Percentiles rank a stretch among this genome's conserved stretches.
These are phyloP conservation scores for Colletotrichum musicola DNA, from an alignment of 2,329 filamentous ascomycete genomes.

Conservation along the genomic window DNA sequence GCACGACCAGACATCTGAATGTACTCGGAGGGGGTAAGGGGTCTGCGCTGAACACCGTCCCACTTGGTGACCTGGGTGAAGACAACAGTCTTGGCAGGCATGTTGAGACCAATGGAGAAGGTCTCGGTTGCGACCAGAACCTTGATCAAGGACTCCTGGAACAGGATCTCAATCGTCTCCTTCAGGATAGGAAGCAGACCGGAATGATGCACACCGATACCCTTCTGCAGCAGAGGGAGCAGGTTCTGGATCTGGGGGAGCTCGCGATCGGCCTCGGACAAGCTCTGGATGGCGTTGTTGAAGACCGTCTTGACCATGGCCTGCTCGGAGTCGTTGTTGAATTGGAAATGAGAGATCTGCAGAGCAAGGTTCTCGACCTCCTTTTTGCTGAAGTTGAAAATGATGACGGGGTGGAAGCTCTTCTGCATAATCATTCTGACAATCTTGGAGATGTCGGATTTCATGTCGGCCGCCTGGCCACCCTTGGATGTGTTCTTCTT, in stretches of 20 bases:
- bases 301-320: slow-evolving; percentile 96
- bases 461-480: slow-evolving; percentile 71
- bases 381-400: slow-evolving; percentile 99
- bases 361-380: slow-evolving; percentile 94
- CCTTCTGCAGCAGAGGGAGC: slow-evolving; percentile 86
- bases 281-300: slow-evolving; percentile 88
- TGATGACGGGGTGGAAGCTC: slow-evolving; percentile 97
- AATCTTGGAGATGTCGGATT: slow-evolving; percentile 94
- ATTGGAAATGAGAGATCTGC: slow-evolving; percentile 86
- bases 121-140: slow-evolving; percentile 98
- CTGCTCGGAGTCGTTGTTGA: slow-evolving; percentile 97
- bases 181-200: slow-evolving; percentile 95
- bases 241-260: slow-evolving; percentile 93
- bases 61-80: slow-evolving; percentile 98
- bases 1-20: slow-evolving; percentile 99
- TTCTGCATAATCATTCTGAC: slow-evolving; percentile 99
- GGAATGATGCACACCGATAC: slow-evolving; percentile 97
- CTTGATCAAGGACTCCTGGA: slow-evolving; percentile 98
- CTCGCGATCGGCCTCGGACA: slow-evolving; percentile 90
- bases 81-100: slow-evolving; percentile 99
- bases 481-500: slow-evolving; percentile 94
- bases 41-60: slow-evolving; percentile 83
- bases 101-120: slow-evolving; percentile 98
- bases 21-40: slow-evolving; percentile 94
- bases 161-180: slow-evolving; percentile 98